These are phyloP conservation scores for Oenanthe sinensis DNA, from an alignment of 129 eudicot species.

Conservation along the genomic window DNA sequence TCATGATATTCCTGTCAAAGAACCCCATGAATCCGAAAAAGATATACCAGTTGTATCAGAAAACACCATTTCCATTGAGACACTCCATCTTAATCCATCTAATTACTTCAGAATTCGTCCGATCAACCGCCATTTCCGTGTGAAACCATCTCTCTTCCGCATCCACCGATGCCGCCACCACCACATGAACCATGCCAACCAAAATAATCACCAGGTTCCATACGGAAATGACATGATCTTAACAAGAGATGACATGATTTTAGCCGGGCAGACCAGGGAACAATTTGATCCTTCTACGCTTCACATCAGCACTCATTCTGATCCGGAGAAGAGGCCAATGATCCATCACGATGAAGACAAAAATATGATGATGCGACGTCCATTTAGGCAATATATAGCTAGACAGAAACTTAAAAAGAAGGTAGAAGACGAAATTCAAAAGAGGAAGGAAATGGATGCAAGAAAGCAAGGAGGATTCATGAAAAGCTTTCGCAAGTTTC, in stretches of 20 bases:
- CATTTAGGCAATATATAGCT: slow-evolving; percentile 13
- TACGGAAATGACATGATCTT: slow-evolving; percentile 8
- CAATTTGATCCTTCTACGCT: background rate
- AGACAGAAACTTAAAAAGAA: slow-evolving; percentile 4
- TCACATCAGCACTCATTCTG: background rate
- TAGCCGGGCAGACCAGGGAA: background rate
- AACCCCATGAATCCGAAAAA: background rate
- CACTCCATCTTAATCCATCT: slow-evolving; percentile 9
- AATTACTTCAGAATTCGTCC: slow-evolving; percentile 13
- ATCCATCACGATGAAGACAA: slow-evolving; percentile 2
- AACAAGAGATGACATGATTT: background rate
- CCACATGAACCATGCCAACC: slow-evolving; percentile 8
- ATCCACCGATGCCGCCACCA: slow-evolving; percentile 8
- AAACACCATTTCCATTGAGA: slow-evolving; percentile 6
- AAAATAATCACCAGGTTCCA: background rate
- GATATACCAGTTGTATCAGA: background rate
- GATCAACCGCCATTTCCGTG: background rate
- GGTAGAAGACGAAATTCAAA: slow-evolving; percentile 8
- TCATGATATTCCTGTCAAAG: background rate
- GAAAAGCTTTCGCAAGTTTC: slow-evolving; percentile 46
- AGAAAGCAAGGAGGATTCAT: slow-evolving; percentile 26
- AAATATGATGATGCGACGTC: slow-evolving; percentile 1
- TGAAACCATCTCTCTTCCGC: slow-evolving; percentile 7
- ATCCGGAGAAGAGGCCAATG: background rate
- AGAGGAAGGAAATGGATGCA: slow-evolving; percentile 16